Percentiles rank a stretch among this genome's conserved stretches.
Conservation (phyloP, 1,284 basidiomycete genomes). For the Cerrena zonata region DNA sequence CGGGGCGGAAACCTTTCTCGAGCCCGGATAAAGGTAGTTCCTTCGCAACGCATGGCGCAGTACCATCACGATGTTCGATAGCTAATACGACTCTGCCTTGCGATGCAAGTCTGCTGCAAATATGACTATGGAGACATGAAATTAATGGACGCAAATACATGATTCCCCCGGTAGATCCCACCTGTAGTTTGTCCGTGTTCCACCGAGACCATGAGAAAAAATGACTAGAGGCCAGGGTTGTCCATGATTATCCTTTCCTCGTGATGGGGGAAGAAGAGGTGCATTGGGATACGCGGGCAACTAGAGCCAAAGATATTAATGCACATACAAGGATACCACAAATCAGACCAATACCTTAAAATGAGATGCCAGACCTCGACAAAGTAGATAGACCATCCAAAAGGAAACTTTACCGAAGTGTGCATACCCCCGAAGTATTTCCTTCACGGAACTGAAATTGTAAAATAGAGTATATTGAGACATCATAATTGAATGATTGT, state of each 20-base stretch:
- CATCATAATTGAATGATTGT: not conserved
- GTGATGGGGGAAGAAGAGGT: conserved; percentile 42
- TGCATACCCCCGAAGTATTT: conserved; percentile 40
- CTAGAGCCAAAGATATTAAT: conserved; percentile 25
- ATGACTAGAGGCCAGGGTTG: conserved; percentile 64
- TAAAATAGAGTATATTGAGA: not conserved
- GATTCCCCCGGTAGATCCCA: conserved; percentile 19
- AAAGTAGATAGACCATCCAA: conserved; percentile 46
- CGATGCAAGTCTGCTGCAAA: conserved; percentile 64
- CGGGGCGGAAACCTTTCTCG: conserved; percentile 16
- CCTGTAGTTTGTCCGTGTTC: conserved; percentile 68
- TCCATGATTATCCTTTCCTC: conserved; percentile 1
- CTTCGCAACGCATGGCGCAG: conserved; percentile 43
- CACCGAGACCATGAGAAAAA: conserved; percentile 80
- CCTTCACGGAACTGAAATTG: conserved; percentile 29
- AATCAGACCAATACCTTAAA: conserved; percentile 20
- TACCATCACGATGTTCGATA: conserved; percentile 75
- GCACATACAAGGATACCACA: not conserved
- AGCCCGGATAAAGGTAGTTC: conserved; percentile 21
- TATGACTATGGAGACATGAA: conserved; percentile 41
- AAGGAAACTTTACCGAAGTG: conserved; percentile 38
- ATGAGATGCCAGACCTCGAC: conserved; percentile 41
- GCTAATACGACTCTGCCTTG: conserved; percentile 73
- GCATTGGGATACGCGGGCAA: conserved; percentile 55
- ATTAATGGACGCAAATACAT: conserved; percentile 1